Conservation (phyloP, 305 asterid genomes). For the Fraxinus velutina region DNA sequence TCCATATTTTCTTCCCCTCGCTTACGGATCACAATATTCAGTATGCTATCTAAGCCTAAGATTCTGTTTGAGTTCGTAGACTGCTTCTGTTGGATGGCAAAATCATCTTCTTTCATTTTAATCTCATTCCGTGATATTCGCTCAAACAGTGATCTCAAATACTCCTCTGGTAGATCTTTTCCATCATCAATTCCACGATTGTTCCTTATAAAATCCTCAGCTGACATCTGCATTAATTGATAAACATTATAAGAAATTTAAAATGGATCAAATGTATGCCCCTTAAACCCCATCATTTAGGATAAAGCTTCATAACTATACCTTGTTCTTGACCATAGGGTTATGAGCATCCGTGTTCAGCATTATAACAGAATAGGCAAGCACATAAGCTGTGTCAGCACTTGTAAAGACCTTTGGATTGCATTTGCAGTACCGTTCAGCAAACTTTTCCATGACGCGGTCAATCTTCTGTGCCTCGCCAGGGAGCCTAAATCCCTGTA, state of each 20-base stretch:
- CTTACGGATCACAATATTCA: conserved; percentile 85
- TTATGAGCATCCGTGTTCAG: conserved; percentile 98
- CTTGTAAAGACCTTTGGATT: conserved; percentile 85
- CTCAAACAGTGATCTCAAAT: conserved; percentile 84
- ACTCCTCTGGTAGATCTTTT: conserved; percentile 90
- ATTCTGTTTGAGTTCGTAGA: conserved; percentile 73
- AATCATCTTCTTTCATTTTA: conserved; percentile 94
- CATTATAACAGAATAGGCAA: conserved; percentile 95
- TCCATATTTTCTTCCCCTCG: conserved; percentile 86
- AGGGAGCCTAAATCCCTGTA: conserved; percentile 93
- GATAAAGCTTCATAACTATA: conserved; percentile 30
- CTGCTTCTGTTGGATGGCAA: conserved; percentile 83
- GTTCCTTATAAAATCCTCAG: conserved; percentile 92
- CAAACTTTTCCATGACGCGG: conserved; percentile 96
- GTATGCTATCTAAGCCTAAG: conserved; percentile 80
- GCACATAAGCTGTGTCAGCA: conserved; percentile 98
- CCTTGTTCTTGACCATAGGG: conserved; percentile 98
- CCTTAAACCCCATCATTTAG: conserved; percentile 12
- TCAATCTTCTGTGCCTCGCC: conserved; percentile 99
- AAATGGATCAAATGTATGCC: conserved; percentile 2
- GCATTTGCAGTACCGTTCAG: conserved; percentile 94
- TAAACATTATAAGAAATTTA: conserved; percentile 19
- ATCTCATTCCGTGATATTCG: conserved; percentile 91
- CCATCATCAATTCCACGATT: conserved; percentile 99
- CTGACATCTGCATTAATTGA: conserved; percentile 67